Evolutionary conservation across 257 asterid genomes (phyloP).

Genomic region (Solanum habrochaites): DNA sequence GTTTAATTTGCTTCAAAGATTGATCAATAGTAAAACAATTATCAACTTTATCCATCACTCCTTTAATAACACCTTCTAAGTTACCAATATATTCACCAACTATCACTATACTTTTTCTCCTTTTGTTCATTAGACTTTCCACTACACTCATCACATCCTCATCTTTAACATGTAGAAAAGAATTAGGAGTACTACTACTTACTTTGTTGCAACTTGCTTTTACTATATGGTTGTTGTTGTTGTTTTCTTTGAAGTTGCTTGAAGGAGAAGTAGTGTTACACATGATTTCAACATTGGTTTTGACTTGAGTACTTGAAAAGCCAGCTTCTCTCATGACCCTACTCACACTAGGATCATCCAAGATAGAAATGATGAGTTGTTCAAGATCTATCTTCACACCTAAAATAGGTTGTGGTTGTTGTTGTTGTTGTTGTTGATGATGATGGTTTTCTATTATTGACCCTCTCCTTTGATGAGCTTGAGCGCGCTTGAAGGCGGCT

Average conservation of each 20-base stretch:
- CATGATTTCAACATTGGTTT: constrained; percentile 43
- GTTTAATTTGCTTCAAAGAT: constrained; percentile 34
- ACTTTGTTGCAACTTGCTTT: background rate
- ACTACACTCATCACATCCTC: constrained; percentile 46
- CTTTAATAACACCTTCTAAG: constrained; percentile 36
- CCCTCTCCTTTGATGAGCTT: constrained; percentile 85
- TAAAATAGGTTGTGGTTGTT: constrained; percentile 50
- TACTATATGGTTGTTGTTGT: background rate
- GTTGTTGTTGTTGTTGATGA: constrained; percentile 51
- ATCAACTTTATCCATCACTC: constrained; percentile 39
- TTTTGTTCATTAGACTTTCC: constrained; percentile 16
- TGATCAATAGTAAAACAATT: constrained; percentile 4
- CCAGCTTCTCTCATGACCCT: constrained; percentile 92
- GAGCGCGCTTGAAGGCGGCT: constrained; percentile 91
- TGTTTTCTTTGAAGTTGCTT: background rate
- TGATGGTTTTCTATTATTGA: constrained; percentile 41
- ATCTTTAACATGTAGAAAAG: constrained; percentile 1
- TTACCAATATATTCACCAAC: constrained; percentile 48
- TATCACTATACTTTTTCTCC: constrained; percentile 33
- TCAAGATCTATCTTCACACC: constrained; percentile 66
- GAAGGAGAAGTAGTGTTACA: background rate
- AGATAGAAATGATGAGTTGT: constrained; percentile 69
- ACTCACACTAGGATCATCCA: constrained; percentile 92
- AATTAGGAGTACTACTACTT: background rate
- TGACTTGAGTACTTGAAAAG: constrained; percentile 73